Conservation (phyloP, 1,284 basidiomycete genomes). For the Melanopsichium pennsylvanicum region DNA sequence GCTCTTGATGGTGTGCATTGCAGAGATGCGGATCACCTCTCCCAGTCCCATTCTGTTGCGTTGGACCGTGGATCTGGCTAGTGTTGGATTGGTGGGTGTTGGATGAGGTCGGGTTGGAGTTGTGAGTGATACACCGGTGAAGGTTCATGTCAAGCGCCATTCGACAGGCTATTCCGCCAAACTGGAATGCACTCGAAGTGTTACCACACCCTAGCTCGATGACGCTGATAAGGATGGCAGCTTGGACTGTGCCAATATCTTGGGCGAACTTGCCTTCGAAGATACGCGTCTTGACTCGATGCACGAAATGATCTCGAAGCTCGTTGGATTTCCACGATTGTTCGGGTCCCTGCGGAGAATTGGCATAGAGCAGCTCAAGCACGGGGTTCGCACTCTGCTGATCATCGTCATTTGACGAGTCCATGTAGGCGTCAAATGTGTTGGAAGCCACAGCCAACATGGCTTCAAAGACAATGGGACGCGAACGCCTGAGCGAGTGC, state of each 20-base stretch:
- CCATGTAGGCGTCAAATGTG: constrained; percentile 34
- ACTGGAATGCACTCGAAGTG: constrained; percentile 42
- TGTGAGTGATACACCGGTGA: constrained; percentile 18
- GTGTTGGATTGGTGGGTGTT: neutral
- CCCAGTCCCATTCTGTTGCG: neutral
- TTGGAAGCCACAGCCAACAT: constrained; percentile 47
- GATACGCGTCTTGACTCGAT: constrained; percentile 38
- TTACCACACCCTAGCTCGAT: constrained; percentile 43
- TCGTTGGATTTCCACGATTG: constrained; percentile 27
- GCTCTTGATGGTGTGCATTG: constrained; percentile 25
- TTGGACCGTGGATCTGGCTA: neutral
- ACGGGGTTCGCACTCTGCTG: constrained; percentile 12
- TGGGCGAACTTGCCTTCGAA: constrained; percentile 40
- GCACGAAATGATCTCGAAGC: constrained; percentile 37
- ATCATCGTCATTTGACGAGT: constrained; percentile 13
- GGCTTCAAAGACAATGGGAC: constrained; percentile 47
- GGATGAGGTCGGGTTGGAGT: neutral
- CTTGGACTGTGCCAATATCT: constrained; percentile 37
- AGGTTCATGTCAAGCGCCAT: constrained; percentile 51
- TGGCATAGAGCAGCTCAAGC: constrained; percentile 22
- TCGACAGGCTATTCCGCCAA: constrained; percentile 46
- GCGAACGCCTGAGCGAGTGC: constrained; percentile 24
- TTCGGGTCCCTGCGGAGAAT: constrained; percentile 17
- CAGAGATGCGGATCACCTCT: neutral
- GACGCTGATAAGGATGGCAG: constrained; percentile 45